phyloP scores from a whole-genome alignment of 179 eudicot genomes.

The Spergularia azorica region DNA sequence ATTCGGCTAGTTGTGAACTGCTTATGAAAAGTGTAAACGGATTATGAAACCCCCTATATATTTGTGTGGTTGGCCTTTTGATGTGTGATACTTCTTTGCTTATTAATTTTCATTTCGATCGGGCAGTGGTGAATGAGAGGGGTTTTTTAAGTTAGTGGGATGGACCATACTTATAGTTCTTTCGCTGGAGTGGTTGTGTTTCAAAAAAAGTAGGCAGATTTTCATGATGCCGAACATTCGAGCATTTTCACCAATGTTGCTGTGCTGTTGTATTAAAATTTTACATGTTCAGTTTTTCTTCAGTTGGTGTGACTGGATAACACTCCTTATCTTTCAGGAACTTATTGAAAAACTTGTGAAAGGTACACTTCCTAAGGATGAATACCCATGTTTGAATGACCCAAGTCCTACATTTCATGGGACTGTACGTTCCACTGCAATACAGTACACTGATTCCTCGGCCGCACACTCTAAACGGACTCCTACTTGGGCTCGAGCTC shows the following conservation, averaged over 20 bases:
- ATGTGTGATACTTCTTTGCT: too few species aligned
- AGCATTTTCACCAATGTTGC: background rate
- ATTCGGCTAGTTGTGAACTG: background rate
- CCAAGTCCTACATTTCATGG: slow-evolving; percentile 90
- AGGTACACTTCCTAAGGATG: slow-evolving; percentile 82
- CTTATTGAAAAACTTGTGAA: slow-evolving; percentile 81
- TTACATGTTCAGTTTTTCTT: background rate
- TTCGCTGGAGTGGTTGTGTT: too few species aligned
- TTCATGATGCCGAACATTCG: background rate
- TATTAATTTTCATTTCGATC: too few species aligned
- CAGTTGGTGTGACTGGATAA: background rate
- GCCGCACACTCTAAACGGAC: slow-evolving; percentile 78
- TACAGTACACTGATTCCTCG: slow-evolving; percentile 50
- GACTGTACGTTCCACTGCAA: slow-evolving; percentile 50
- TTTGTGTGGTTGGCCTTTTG: too few species aligned
- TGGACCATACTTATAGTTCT: too few species aligned
- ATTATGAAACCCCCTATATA: too few species aligned
- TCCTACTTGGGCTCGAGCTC: slow-evolving; percentile 95
- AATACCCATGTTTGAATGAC: slow-evolving; percentile 93
- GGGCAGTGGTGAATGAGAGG: too few species aligned
- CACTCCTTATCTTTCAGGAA: slow-evolving; percentile 54
- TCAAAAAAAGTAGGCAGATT: too few species aligned
- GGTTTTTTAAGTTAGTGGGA: too few species aligned
- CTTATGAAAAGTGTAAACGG: background rate
- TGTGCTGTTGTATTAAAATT: background rate